Evolutionary conservation across 1,284 basidiomycete genomes (phyloP).

Genomic region (Rhizopogon parksii): DNA sequence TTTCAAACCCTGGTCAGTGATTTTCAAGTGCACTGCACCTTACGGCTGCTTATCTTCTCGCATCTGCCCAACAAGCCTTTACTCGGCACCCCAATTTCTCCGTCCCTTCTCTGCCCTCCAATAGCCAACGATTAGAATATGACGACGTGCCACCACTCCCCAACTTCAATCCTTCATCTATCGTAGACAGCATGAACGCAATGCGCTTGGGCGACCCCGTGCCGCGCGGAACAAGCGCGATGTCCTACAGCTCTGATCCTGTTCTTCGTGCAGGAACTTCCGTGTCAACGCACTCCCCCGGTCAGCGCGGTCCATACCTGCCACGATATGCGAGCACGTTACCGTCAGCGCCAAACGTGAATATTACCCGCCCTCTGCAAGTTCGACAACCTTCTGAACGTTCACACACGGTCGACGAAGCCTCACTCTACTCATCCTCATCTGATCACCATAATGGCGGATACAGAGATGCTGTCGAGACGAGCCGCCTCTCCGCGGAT

Average conservation of each 20-base stretch:
- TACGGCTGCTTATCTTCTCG: background rate
- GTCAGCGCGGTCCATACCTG: conserved; percentile 15
- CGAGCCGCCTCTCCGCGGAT: conserved; percentile 9
- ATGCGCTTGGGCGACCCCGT: conserved; percentile 22
- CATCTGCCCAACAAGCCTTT: conserved; percentile 13
- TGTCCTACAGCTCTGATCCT: conserved; percentile 20
- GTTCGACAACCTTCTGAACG: conserved; percentile 11
- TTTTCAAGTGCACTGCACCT: background rate
- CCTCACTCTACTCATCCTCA: conserved; percentile 15
- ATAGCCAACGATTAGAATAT: conserved; percentile 18
- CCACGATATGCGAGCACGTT: conserved; percentile 24
- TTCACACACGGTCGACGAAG: conserved; percentile 6
- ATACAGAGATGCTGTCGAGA: conserved; percentile 9
- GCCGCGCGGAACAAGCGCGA: conserved; percentile 18
- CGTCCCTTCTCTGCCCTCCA: conserved; percentile 21
- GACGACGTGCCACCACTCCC: conserved; percentile 13
- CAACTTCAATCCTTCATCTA: conserved; percentile 16
- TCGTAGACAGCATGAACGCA: conserved; percentile 24
- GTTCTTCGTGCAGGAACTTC: conserved; percentile 27
- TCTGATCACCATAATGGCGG: conserved; percentile 17
- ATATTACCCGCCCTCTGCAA: conserved; percentile 13
- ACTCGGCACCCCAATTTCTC: conserved; percentile 26
- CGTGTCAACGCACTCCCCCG: conserved; percentile 24
- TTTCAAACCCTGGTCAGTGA: background rate
- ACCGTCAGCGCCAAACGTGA: conserved; percentile 10